These are phyloP conservation scores for Biscutella laevigata DNA, from an alignment of 441 rosid genomes.

Conservation along the genomic window DNA sequence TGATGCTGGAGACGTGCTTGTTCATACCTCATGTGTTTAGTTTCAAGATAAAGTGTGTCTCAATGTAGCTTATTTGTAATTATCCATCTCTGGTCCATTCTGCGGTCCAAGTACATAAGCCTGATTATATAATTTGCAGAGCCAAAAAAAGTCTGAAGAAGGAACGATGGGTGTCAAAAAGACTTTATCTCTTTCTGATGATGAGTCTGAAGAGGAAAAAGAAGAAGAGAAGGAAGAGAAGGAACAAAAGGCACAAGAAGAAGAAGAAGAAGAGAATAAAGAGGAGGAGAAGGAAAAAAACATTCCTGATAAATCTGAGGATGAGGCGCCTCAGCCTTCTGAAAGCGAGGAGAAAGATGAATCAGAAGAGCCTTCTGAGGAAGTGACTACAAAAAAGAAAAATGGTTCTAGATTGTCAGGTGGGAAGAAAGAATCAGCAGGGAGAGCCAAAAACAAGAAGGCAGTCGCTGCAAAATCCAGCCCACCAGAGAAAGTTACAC, in stretches of 20 bases:
- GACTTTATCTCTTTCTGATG: constrained; percentile 22
- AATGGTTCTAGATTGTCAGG: constrained; percentile 32
- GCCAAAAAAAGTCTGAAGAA: constrained; percentile 40
- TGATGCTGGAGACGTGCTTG: neutral
- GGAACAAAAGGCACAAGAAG: constrained; percentile 31
- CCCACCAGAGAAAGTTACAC: constrained; percentile 40
- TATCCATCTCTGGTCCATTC: neutral
- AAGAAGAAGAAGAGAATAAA: constrained; percentile 34
- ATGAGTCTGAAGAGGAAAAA: constrained; percentile 37
- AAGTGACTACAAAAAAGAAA: constrained; percentile 37
- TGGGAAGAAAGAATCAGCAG: constrained; percentile 46
- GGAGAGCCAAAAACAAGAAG: constrained; percentile 53
- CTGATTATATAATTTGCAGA: constrained; percentile 30
- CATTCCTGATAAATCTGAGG: constrained; percentile 27
- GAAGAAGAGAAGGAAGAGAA: constrained; percentile 51
- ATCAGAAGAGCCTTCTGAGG: constrained; percentile 31
- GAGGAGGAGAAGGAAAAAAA: constrained; percentile 59
- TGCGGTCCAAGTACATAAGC: neutral
- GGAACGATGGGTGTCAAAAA: constrained; percentile 15
- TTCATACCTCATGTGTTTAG: neutral
- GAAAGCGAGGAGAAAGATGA: constrained; percentile 69
- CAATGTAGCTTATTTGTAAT: neutral
- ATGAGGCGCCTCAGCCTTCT: constrained; percentile 45
- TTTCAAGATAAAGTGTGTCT: neutral
- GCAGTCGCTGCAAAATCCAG: constrained; percentile 33